These are phyloP conservation scores for Scheffersomyces parashehatae DNA, from an alignment of 1,139 yeast species.

Conservation along the genomic window DNA sequence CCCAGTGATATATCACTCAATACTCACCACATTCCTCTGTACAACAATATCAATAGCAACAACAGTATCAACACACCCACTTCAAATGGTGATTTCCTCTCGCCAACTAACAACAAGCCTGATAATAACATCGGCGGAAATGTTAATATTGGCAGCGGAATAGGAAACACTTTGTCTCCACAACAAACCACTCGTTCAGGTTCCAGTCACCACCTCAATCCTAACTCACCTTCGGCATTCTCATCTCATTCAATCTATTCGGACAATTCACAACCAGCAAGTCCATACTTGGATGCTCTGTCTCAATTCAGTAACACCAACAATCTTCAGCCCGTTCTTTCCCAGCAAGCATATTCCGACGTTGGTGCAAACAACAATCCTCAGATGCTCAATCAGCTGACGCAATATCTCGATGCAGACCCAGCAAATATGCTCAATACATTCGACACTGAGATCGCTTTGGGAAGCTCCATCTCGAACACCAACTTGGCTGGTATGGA, in stretches of 20 bases:
- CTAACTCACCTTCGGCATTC: constrained; percentile 13
- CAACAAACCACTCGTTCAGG: background rate
- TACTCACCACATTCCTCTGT: constrained; percentile 1
- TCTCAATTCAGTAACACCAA: constrained; percentile 29
- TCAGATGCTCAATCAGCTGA: background rate
- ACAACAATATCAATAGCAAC: background rate
- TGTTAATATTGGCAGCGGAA: constrained; percentile 4
- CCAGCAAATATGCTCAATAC: constrained; percentile 10
- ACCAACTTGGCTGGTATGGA: constrained; percentile 31
- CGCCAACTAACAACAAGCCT: constrained; percentile 9
- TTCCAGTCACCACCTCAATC: constrained; percentile 6
- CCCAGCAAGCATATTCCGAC: constrained; percentile 3
- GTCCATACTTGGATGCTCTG: constrained; percentile 42
- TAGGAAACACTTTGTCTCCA: background rate
- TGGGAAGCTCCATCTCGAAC: constrained; percentile 44
- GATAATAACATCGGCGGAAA: constrained; percentile 2
- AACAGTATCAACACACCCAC: constrained; percentile 5
- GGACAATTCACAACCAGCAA: constrained; percentile 40
- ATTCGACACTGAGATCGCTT: constrained; percentile 38
- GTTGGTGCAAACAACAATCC: constrained; percentile 1
- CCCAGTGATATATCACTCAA: background rate
- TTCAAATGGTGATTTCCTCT: constrained; percentile 9
- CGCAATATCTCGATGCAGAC: constrained; percentile 10
- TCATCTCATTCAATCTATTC: constrained; percentile 31
- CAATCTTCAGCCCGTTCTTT: constrained; percentile 6